Evolutionary conservation across 2,329 filamentous ascomycete species (phyloP), one percentile per base, ranked within the genome.

Genomic region (Hypoxylon sp.): DNA sequence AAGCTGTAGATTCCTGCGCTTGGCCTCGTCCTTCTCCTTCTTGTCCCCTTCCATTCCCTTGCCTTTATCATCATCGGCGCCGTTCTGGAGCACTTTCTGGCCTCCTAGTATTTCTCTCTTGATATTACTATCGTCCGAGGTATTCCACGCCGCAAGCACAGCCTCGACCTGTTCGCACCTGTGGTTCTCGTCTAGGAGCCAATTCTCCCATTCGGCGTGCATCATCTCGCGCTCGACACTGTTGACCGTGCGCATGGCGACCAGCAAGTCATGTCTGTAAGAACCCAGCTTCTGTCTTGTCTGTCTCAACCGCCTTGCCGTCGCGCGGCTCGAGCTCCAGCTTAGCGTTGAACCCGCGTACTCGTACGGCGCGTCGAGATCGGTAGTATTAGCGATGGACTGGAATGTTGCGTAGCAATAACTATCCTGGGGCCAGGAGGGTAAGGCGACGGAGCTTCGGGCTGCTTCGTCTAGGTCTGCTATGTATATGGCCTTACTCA

Each of bases 241-340:
- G 80, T 98, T 98, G 67, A 98, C 90, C 2, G 98, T 88, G 3
- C 94, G 89, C 83, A 98, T 89, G 4, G 94, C 94, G 4, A 99
- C 94, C 2, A 98, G 82, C 19, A 99, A 84, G 76, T 98, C 94
- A 78, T 99, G 93, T 2, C 96, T 87, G 78, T 98, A 96, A 1
- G 88, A 84, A 0, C 92, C 95, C 0, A 99, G 87, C 23, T 91
- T 88, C 79, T 97, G 92, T 9, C 95, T 87, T n/a, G 93, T 93
- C 41, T 90, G 88, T 53, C 92, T 89, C 32, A 98, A 85, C 19
- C 92, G 88, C 13, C 85, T 86, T 0, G 89, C 87, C 6, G 87
- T 86, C 9, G 85, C 81, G 58, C 83, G 83, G 74, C 86, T 87
- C 13, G 82, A 78, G 9, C 82, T 78, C 48, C 84, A 83, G 6